Evolutionary conservation across 352 stramenopile genomes (phyloP).

Genomic region (Salisapilia sapeloensis): DNA sequence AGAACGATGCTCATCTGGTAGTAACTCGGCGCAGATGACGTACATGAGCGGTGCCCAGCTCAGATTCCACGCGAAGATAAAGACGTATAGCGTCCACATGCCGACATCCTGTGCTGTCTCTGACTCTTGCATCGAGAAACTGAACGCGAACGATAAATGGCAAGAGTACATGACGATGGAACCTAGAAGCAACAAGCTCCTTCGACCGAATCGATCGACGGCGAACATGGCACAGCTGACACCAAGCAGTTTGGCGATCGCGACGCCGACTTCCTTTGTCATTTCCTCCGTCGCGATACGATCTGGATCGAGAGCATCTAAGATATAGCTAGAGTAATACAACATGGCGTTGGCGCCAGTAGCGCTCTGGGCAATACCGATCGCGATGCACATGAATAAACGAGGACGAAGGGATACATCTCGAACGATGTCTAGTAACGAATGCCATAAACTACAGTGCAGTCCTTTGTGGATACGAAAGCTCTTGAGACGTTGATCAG

Average conservation of each 20-base stretch:
- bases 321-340: slow-evolving; percentile 71
- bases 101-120: slow-evolving; percentile 27
- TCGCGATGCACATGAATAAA: too few species aligned
- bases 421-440: too few species aligned
- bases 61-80: slow-evolving; percentile 62
- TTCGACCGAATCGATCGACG: slow-evolving; percentile 40
- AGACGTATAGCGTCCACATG: slow-evolving; percentile 44
- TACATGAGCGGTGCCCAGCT: slow-evolving; percentile 65
- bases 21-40: slow-evolving; percentile 48
- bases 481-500: not conserved
- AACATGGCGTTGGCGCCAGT: slow-evolving; percentile 60
- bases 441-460: too few species aligned
- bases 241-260: slow-evolving; percentile 37
- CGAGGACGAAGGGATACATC: too few species aligned
- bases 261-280: slow-evolving; percentile 42
- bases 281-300: slow-evolving; percentile 6
- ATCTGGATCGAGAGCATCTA: slow-evolving; percentile 16
- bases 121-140: slow-evolving; percentile 13
- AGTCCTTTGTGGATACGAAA: too few species aligned
- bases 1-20: slow-evolving; percentile 51
- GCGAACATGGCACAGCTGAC: slow-evolving; percentile 34
- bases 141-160: slow-evolving; percentile 29
- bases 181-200: slow-evolving; percentile 31
- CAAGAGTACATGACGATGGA: slow-evolving; percentile 27
- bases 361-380: slow-evolving; percentile 43